Percentiles rank a stretch among this genome's conserved stretches.
Conservation (phyloP, 2,329 filamentous ascomycete species). For the Sarocladium brachiariae region DNA sequence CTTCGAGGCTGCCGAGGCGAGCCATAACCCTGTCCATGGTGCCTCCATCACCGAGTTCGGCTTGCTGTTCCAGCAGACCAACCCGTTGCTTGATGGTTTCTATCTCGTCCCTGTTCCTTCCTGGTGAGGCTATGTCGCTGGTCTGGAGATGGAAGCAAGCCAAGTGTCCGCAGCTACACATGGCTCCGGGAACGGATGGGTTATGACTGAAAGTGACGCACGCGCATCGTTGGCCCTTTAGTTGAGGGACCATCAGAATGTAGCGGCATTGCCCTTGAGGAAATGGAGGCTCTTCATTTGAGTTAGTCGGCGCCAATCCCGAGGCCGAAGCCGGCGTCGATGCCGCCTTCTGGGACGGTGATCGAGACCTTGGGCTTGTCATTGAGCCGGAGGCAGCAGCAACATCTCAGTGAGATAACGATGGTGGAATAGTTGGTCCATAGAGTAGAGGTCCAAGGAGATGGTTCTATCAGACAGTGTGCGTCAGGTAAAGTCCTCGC, state of each 20-base stretch:
- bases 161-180: constrained; percentile 53
- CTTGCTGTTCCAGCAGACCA: constrained; percentile 26
- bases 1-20: constrained; percentile 43
- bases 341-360: constrained; percentile 3
- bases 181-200: constrained; percentile 43
- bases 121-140: constrained; percentile 41
- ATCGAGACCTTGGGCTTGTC: not conserved
- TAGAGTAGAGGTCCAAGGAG: too few species aligned
- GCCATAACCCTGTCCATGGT: constrained; percentile 17
- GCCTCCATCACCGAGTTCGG: constrained; percentile 10
- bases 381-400: constrained; percentile 5
- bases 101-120: constrained; percentile 17
- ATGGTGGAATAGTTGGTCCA: constrained; percentile 4
- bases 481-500: too few species aligned
- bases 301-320: constrained; percentile 12
- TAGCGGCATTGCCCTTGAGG: constrained; percentile 54
- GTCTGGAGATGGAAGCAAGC: constrained; percentile 51
- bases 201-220: constrained; percentile 53
- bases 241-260: constrained; percentile 48
- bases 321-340: not conserved
- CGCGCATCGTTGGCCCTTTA: constrained; percentile 51
- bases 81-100: constrained; percentile 22
- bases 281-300: constrained; percentile 37
- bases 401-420: constrained; percentile 4
- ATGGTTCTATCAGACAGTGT: too few species aligned